A percentile compares a stretch with the other conserved stretches of the same genome.
Evolutionary conservation across 768 basidiomycete genomes (phyloP).

Genomic region (Botryobasidium botryosum): DNA sequence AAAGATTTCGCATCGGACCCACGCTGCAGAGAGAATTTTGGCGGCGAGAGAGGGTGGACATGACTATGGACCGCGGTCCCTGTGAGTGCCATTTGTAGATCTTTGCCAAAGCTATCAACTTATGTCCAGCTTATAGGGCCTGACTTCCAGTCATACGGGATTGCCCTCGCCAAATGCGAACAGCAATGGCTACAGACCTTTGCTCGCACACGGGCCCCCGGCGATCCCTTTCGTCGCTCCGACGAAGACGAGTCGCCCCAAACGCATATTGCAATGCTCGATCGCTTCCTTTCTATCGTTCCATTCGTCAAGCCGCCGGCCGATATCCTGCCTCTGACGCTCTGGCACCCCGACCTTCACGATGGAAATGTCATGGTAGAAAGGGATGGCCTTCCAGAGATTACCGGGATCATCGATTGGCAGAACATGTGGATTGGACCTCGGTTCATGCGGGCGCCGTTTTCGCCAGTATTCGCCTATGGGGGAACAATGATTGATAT

Average conservation of each 20-base stretch:
- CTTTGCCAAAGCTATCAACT: not conserved
- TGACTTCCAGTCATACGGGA: not conserved
- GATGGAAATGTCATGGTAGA: slow-evolving; percentile 12
- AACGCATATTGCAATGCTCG: not conserved
- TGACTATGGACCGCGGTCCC: slow-evolving; percentile 20
- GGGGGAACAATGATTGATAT: not conserved
- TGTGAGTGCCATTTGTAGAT: slow-evolving; percentile 16
- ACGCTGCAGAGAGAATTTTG: slow-evolving; percentile 19
- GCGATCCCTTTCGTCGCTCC: not conserved
- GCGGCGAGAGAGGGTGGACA: slow-evolving; percentile 16
- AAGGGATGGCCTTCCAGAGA: not conserved
- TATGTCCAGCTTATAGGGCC: not conserved
- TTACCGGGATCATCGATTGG: slow-evolving; percentile 14
- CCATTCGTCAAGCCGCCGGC: not conserved
- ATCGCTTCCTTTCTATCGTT: not conserved
- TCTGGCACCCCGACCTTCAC: slow-evolving; percentile 14
- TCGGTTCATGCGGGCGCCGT: not conserved
- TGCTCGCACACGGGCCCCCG: not conserved
- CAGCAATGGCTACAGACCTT: not conserved
- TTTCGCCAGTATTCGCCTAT: not conserved
- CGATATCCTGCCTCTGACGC: slow-evolving; percentile 2
- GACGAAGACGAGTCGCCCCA: not conserved
- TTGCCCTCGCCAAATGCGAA: not conserved
- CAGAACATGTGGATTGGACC: slow-evolving; percentile 5
- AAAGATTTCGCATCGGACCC: slow-evolving; percentile 22